These are phyloP conservation scores for Gossypium schwendimanii DNA, from an alignment of 441 rosid species.

Conservation along the genomic window DNA sequence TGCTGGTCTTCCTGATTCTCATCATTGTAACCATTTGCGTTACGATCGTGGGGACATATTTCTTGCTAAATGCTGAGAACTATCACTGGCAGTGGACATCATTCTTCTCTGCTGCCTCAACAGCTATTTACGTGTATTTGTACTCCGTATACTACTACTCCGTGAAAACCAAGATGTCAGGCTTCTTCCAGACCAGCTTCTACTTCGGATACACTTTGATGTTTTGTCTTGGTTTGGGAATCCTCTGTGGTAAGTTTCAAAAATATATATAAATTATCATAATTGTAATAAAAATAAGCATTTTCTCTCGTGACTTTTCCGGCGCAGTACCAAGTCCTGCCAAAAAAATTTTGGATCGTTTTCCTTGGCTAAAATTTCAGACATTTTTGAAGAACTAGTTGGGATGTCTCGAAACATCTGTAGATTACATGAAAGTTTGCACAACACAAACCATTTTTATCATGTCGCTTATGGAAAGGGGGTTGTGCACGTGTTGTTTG, in stretches of 20 bases:
- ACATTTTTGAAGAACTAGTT: background rate
- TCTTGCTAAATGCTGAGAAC: constrained; percentile 89
- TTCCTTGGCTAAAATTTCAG: background rate
- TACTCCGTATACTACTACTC: constrained; percentile 78
- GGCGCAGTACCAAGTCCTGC: background rate
- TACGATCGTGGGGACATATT: constrained; percentile 92
- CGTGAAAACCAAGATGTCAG: constrained; percentile 80
- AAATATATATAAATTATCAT: background rate
- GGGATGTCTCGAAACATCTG: background rate
- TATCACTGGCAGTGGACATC: constrained; percentile 99
- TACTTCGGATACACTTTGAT: constrained; percentile 87
- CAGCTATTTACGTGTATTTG: constrained; percentile 85
- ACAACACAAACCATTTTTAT: background rate
- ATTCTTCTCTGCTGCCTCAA: constrained; percentile 94
- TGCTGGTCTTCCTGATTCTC: constrained; percentile 83
- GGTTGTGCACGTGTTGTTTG: background rate
- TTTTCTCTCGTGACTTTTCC: background rate
- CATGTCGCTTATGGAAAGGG: no score
- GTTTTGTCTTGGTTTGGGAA: constrained; percentile 94
- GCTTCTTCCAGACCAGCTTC: constrained; percentile 89
- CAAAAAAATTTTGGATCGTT: background rate
- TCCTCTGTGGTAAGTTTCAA: constrained; percentile 73
- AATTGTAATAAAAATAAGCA: background rate
- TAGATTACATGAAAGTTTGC: background rate
- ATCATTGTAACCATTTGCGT: constrained; percentile 85